A percentile compares a stretch with the other conserved stretches of the same genome.
Conservation (phyloP, 2,329 filamentous ascomycete species). For the Cadophora sp. region DNA sequence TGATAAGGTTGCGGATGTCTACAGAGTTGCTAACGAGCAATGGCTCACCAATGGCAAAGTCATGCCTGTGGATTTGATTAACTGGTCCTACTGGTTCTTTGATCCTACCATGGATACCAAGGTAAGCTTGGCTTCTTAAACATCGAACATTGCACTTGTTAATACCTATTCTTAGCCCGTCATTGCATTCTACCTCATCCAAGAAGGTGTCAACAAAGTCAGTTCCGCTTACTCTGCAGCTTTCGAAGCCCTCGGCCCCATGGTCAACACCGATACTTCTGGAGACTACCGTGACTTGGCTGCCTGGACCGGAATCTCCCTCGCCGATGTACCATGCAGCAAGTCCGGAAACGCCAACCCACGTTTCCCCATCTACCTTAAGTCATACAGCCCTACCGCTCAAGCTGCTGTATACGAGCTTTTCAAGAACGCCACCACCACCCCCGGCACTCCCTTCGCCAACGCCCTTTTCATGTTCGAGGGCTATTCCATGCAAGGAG, state of each 20-base stretch:
- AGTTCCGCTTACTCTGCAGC: slow-evolving; percentile 50
- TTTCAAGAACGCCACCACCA: slow-evolving; percentile 42
- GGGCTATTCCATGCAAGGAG: slow-evolving; percentile 56
- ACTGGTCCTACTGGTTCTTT: slow-evolving; percentile 57
- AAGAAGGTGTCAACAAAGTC: slow-evolving; percentile 52
- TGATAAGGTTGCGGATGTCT: slow-evolving; percentile 57
- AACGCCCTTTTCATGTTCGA: slow-evolving; percentile 61
- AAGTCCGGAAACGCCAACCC: slow-evolving; percentile 38
- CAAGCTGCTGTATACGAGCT: slow-evolving; percentile 40
- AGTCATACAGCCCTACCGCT: slow-evolving; percentile 33
- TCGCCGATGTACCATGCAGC: slow-evolving; percentile 45
- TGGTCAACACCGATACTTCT: slow-evolving; percentile 42
- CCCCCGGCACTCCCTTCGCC: slow-evolving; percentile 42
- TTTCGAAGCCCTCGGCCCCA: slow-evolving; percentile 51
- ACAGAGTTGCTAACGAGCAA: slow-evolving; percentile 53
- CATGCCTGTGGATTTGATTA: slow-evolving; percentile 53
- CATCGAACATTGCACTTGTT: background rate
- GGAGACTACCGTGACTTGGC: slow-evolving; percentile 55
- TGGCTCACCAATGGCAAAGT: slow-evolving; percentile 50
- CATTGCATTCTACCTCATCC: slow-evolving; percentile 50
- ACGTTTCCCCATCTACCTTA: slow-evolving; percentile 36
- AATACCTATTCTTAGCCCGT: slow-evolving; percentile 44
- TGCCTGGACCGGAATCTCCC: slow-evolving; percentile 50
- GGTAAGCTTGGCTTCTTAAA: slow-evolving; percentile 30
- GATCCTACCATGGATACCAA: slow-evolving; percentile 49